phyloP scores from a whole-genome alignment of 2,329 filamentous ascomycete species.

The Elsinoe perseae region DNA sequence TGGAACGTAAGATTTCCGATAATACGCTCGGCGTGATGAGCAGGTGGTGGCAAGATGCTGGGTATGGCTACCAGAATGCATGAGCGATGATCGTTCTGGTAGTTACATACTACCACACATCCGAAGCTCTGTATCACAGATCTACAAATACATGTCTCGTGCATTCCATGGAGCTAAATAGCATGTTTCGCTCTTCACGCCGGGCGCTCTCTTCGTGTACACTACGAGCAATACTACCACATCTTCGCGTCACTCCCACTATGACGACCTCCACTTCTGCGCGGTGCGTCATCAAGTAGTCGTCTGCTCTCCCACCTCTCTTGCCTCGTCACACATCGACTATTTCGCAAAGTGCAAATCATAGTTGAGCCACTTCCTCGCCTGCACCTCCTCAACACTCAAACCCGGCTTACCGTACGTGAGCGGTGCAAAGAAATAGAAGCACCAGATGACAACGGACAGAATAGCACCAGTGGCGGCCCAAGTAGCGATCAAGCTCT shows the following conservation, averaged over 20 bases:
- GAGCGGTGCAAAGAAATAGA: conserved; percentile 88
- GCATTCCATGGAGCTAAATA: conserved; percentile 1
- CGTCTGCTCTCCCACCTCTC: background rate
- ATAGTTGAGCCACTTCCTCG: conserved; percentile 92
- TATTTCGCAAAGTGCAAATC: conserved; percentile 99
- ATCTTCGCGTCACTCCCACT: background rate
- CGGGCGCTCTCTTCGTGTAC: background rate
- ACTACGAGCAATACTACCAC: background rate
- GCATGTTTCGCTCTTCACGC: background rate
- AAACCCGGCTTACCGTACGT: conserved; percentile 93
- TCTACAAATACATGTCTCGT: conserved; percentile 11
- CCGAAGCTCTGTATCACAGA: background rate
- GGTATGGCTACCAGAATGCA: background rate
- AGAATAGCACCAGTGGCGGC: conserved; percentile 66
- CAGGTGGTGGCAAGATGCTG: conserved; percentile 1
- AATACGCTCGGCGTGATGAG: conserved; percentile 7
- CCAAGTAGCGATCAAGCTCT: conserved; percentile 73
- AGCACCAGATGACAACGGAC: conserved; percentile 61
- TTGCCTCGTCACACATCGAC: background rate
- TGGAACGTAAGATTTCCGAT: conserved; percentile 5
- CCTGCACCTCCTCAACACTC: conserved; percentile 65
- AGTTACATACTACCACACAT: background rate
- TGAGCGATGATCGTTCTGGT: background rate
- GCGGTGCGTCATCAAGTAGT: background rate
- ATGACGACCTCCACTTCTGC: background rate